Evolutionary conservation across 169 alveolate genomes (phyloP), one percentile per base, ranked within the genome.

Genomic region (Cryptosporidium tyzzeri): DNA sequence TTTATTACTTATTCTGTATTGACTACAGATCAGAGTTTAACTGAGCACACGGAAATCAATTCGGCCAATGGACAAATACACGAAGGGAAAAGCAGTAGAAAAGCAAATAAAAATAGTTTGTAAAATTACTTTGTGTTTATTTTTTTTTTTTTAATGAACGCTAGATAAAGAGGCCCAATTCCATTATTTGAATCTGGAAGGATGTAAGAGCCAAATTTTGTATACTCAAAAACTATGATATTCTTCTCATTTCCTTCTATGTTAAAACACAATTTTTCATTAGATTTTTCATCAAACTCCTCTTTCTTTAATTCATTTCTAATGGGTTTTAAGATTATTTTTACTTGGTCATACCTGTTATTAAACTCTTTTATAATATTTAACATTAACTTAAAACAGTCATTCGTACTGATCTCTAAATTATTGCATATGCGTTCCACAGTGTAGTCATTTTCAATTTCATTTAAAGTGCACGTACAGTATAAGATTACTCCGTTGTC

Each of bases 381-480:
- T n/a, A 45, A 9, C 67, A 80, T 44, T 21, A 65, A 41, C 14
- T 9, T 3, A 33, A 80, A 61, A 45, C 89, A 80, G 9, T 61
- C 8, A 1, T 59, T 48, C 21, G 89, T 4, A 41, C 62, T 39
- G 10, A 62, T 44, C 31, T 65, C 53, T 16, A 14, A 12, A 18
- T 59, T 29, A 39, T 44, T 80, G 41, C 89, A 80, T 12, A 80
- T 41, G 1, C n/a, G 44, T 16, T 59, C 73, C 9, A 80, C 65
- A n/a, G 68, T 50, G 29, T 80, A 51, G 53, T 93, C 96, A 62
- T 94, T 94, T 51, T 94, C 97, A 35, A 84, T 45, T 31, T 91
- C 91, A 61, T 93, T 94, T 59, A 94, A 58, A 5, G 97, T 93
- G 44, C 96, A 93, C 0, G 95, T 94, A 45, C 95, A 93, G 70